Percentiles rank a stretch among this genome's conserved stretches.
Evolutionary conservation across 345 rosid species (phyloP).

Genomic region (Raphanus raphanistrum): DNA sequence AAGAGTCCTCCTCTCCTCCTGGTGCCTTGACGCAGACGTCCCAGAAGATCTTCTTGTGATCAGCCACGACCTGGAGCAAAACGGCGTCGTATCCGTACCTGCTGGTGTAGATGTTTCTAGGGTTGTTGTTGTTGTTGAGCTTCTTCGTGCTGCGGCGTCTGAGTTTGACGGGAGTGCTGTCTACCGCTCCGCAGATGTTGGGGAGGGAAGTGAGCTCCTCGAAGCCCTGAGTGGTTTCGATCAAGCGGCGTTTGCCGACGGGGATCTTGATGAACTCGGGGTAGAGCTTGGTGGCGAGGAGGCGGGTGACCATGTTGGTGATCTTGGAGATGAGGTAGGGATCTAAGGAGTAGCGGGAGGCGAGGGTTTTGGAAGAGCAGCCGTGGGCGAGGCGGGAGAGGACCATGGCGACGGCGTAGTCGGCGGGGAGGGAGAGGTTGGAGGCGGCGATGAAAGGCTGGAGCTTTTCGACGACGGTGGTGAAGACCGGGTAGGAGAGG

Average conservation of each 20-base stretch:
- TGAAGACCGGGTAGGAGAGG: conserved; percentile 82
- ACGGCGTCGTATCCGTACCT: conserved; percentile 73
- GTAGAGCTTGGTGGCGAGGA: conserved; percentile 85
- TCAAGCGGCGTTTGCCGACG: conserved; percentile 70
- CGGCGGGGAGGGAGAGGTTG: conserved; percentile 88
- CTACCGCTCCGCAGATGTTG: conserved; percentile 87
- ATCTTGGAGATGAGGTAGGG: conserved; percentile 91
- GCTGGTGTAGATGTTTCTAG: conserved; percentile 50
- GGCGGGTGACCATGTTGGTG: conserved; percentile 93
- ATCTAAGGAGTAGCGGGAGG: conserved; percentile 74
- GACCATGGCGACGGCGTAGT: conserved; percentile 94
- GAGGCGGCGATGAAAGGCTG: conserved; percentile 86
- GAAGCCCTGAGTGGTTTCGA: conserved; percentile 84
- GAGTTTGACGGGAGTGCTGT: conserved; percentile 74
- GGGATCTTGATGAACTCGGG: conserved; percentile 93
- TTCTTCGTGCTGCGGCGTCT: conserved; percentile 42
- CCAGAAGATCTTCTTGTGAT: conserved; percentile 92
- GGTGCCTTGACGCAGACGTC: conserved; percentile 95
- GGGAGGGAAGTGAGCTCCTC: conserved; percentile 92
- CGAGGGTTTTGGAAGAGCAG: conserved; percentile 68
- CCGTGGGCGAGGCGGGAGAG: conserved; percentile 87
- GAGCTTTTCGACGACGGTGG: conserved; percentile 86
- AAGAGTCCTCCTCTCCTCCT: conserved; percentile 74
- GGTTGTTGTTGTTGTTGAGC: conserved; percentile 23
- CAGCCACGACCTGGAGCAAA: conserved; percentile 88